phyloP scores from a whole-genome alignment of 441 rosid species.

The Mallotus japonicus region DNA sequence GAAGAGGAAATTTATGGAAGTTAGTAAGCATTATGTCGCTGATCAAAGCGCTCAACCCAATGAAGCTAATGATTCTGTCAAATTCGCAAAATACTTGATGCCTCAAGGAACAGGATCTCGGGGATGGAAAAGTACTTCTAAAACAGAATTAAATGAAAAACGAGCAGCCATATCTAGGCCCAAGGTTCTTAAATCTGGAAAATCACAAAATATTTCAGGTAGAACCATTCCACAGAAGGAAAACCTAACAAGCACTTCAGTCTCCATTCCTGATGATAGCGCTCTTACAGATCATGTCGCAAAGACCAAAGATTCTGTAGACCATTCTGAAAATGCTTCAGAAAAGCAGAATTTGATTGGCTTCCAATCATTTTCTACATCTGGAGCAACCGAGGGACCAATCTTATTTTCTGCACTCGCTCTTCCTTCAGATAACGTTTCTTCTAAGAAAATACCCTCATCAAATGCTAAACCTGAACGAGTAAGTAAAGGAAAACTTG shows the following conservation, averaged over 20 bases:
- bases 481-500: constrained; percentile 54
- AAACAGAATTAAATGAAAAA: constrained; percentile 58
- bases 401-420: constrained; percentile 48
- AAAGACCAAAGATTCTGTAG: constrained; percentile 45
- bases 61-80: constrained; percentile 58
- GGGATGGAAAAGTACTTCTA: constrained; percentile 57
- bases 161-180: constrained; percentile 52
- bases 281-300: constrained; percentile 34
- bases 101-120: constrained; percentile 68
- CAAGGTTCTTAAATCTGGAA: constrained; percentile 57
- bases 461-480: constrained; percentile 43
- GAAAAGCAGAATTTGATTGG: constrained; percentile 41
- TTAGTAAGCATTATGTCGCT: constrained; percentile 82
- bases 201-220: constrained; percentile 44
- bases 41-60: constrained; percentile 45
- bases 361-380: constrained; percentile 41
- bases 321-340: constrained; percentile 34
- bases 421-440: constrained; percentile 37
- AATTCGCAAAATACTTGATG: constrained; percentile 58
- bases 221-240: constrained; percentile 54
- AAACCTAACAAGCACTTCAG: constrained; percentile 33
- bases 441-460: constrained; percentile 44
- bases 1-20: constrained; percentile 97
- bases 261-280: constrained; percentile 39
- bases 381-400: constrained; percentile 51